A percentile compares a stretch with the other conserved stretches of the same genome.
These are phyloP conservation scores for Cordyceps farinosa DNA, from an alignment of 2,329 filamentous ascomycete genomes.

Conservation along the genomic window DNA sequence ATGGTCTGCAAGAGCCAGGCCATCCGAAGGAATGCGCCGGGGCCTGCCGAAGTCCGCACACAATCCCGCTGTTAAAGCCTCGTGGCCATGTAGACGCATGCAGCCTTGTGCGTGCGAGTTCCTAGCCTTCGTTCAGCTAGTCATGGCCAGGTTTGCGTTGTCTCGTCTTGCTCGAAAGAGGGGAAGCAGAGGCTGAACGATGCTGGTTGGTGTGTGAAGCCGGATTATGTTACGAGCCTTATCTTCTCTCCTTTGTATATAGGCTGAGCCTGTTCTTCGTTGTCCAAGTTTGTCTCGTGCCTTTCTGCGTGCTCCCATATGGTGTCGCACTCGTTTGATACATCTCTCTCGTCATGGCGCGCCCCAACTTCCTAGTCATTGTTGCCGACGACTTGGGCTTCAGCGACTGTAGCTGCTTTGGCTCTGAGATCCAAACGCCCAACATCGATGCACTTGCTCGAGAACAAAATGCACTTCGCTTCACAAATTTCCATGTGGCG, in stretches of 20 bases:
- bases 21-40: background rate
- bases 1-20: background rate
- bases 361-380: conserved; percentile 34
- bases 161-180: background rate
- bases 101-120: conserved; percentile 17
- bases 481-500: conserved; percentile 63
- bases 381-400: conserved; percentile 35
- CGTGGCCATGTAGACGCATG: conserved; percentile 5
- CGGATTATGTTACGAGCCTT: background rate
- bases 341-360: conserved; percentile 21
- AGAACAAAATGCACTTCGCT: conserved; percentile 46
- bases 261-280: background rate
- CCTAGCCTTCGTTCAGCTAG: conserved; percentile 13
- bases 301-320: background rate
- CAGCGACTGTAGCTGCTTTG: conserved; percentile 30
- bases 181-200: background rate
- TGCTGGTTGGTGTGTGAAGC: background rate
- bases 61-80: background rate
- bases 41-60: conserved; percentile 17
- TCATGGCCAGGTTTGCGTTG: background rate
- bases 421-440: conserved; percentile 33
- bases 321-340: background rate
- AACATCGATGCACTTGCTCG: conserved; percentile 35
- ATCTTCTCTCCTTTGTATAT: background rate
- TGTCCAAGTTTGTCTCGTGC: no score